phyloP scores from a whole-genome alignment of 441 rosid species.

The Geranium incanum region DNA sequence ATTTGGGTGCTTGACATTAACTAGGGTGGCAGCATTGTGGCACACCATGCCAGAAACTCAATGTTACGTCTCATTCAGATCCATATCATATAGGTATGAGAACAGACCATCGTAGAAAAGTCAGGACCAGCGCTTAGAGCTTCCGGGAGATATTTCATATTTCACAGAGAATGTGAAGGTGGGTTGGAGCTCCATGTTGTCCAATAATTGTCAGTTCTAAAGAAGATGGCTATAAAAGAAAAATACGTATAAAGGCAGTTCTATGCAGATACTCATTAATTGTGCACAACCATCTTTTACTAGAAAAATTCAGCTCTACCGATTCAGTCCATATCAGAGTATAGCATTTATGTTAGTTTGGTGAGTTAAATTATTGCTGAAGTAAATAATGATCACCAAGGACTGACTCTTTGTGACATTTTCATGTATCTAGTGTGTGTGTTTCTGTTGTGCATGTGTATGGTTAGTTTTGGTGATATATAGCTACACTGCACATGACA shows the following conservation, averaged over 20 bases:
- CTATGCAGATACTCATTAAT: not conserved
- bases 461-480: not conserved
- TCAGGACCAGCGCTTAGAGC: not conserved
- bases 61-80: not conserved
- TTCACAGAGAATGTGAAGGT: not conserved
- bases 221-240: not conserved
- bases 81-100: not conserved
- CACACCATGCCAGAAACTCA: not conserved
- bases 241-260: not conserved
- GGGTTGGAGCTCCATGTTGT: not conserved
- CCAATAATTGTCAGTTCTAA: not conserved
- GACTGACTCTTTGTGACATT: not conserved
- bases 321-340: not conserved
- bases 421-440: not conserved
- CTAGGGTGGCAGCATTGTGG: not conserved
- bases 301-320: not conserved
- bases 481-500: not conserved
- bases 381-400: constrained; percentile 5
- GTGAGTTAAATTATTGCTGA: not conserved
- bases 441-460: not conserved
- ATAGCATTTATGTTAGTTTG: constrained; percentile 7
- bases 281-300: constrained; percentile 1
- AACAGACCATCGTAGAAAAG: not conserved
- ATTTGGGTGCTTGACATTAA: not conserved
- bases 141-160: not conserved